phyloP scores from a whole-genome alignment of 1,139 yeast genomes.

The Citeromyces hawaiiensis region DNA sequence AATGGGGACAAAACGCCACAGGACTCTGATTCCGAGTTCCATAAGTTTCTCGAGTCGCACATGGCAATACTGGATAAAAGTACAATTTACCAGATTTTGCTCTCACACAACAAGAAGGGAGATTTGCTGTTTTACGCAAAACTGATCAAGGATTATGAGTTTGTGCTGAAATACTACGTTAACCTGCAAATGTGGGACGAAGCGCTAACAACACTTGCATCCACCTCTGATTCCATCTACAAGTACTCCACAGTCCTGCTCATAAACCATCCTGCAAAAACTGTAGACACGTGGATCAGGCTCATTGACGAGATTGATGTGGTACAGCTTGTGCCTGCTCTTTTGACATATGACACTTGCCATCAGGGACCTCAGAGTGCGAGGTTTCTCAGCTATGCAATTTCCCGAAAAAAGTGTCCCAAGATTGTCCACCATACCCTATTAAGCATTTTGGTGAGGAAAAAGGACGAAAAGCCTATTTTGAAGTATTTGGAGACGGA shows the following conservation, averaged over 20 bases:
- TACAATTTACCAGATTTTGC: constrained; percentile 62
- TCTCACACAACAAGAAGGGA: constrained; percentile 48
- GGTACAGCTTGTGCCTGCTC: constrained; percentile 58
- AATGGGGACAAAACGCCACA: too few relatives aligned
- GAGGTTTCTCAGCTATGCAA: constrained; percentile 46
- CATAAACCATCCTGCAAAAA: constrained; percentile 52
- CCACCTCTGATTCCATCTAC: constrained; percentile 42
- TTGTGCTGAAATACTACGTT: constrained; percentile 58
- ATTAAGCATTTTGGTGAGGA: constrained; percentile 54
- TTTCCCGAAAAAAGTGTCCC: constrained; percentile 36
- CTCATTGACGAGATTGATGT: constrained; percentile 31
- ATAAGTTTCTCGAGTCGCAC: constrained; percentile 38
- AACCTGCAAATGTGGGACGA: constrained; percentile 61
- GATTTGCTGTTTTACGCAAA: constrained; percentile 62
- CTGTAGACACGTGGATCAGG: constrained; percentile 73
- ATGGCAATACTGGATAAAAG: constrained; percentile 38
- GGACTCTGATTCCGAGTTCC: constrained; percentile 15
- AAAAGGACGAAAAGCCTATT: constrained; percentile 22
- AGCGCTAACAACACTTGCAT: constrained; percentile 43
- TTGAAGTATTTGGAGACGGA: constrained; percentile 29
- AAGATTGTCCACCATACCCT: constrained; percentile 57
- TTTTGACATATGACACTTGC: constrained; percentile 50
- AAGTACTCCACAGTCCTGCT: constrained; percentile 55
- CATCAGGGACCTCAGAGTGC: constrained; percentile 50
- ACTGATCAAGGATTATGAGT: constrained; percentile 52